Conservation (phyloP, 2,329 filamentous ascomycete species). For the Coniella lustricola region DNA sequence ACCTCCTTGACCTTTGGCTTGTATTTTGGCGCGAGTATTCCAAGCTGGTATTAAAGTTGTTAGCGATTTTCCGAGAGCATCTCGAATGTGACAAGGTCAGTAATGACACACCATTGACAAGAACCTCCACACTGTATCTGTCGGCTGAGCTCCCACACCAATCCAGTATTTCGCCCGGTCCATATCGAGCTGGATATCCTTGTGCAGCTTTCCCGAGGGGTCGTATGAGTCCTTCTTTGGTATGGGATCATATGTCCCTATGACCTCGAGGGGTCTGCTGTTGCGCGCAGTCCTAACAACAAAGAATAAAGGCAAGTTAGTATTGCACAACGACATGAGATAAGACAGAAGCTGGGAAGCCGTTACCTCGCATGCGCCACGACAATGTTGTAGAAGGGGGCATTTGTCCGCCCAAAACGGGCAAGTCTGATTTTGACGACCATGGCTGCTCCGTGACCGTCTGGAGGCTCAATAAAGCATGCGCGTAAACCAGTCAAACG, state of each 20-base stretch:
- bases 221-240: conserved; percentile 56
- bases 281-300: conserved; percentile 70
- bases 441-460: conserved; percentile 45
- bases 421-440: conserved; percentile 90
- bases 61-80: neutral
- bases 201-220: conserved; percentile 63
- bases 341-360: conserved; percentile 21
- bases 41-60: conserved; percentile 22
- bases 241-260: conserved; percentile 68
- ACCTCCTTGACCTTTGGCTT: conserved; percentile 22
- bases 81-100: too few relatives aligned
- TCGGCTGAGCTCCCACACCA: conserved; percentile 91
- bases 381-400: conserved; percentile 97
- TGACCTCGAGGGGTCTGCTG: conserved; percentile 85
- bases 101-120: conserved; percentile 61
- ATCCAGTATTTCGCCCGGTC: conserved; percentile 88
- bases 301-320: neutral
- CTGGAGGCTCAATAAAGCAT: conserved; percentile 1
- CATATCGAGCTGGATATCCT: conserved; percentile 84
- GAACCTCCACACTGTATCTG: conserved; percentile 80
- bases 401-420: conserved; percentile 81
- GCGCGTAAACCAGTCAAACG: neutral
- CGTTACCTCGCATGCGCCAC: conserved; percentile 89
- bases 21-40: conserved; percentile 32
- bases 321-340: neutral